phyloP scores from a whole-genome alignment of 257 asterid genomes.

The Sherardia arvensis region DNA sequence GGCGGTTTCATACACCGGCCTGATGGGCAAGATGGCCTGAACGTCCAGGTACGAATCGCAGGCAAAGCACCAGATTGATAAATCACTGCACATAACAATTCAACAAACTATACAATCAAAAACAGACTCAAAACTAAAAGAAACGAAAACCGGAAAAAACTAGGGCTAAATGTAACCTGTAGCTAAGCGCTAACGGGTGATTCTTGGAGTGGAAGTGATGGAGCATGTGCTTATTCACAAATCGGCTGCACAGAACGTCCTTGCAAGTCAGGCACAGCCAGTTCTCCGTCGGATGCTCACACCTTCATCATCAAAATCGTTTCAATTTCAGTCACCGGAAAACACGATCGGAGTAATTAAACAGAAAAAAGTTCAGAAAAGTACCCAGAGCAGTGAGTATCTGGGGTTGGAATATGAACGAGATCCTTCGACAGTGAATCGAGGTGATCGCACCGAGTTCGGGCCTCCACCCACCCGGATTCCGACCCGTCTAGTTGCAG shows the following conservation, averaged over 20 bases:
- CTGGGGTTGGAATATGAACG: slow-evolving; percentile 57
- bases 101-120: background rate
- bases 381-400: slow-evolving; percentile 68
- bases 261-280: slow-evolving; percentile 87
- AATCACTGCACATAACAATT: slow-evolving; percentile 42
- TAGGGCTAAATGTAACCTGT: slow-evolving; percentile 29
- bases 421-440: slow-evolving; percentile 49
- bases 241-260: slow-evolving; percentile 81
- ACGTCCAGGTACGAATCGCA: slow-evolving; percentile 86
- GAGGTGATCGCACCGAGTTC: slow-evolving; percentile 80
- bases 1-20: slow-evolving; percentile 64
- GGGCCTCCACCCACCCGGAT: slow-evolving; percentile 89
- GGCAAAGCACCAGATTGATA: slow-evolving; percentile 89
- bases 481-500: slow-evolving; percentile 46
- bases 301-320: slow-evolving; percentile 25
- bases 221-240: slow-evolving; percentile 90
- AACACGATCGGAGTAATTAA: background rate
- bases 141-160: too few relatives aligned
- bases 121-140: background rate
- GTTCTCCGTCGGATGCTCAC: slow-evolving; percentile 67
- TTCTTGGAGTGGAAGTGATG: slow-evolving; percentile 46
- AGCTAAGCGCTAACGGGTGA: slow-evolving; percentile 70
- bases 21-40: slow-evolving; percentile 46
- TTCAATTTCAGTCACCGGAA: background rate
- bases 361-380: background rate